Evolutionary conservation across 108 stramenopile species (phyloP).

Genomic region (Tribonema minus): DNA sequence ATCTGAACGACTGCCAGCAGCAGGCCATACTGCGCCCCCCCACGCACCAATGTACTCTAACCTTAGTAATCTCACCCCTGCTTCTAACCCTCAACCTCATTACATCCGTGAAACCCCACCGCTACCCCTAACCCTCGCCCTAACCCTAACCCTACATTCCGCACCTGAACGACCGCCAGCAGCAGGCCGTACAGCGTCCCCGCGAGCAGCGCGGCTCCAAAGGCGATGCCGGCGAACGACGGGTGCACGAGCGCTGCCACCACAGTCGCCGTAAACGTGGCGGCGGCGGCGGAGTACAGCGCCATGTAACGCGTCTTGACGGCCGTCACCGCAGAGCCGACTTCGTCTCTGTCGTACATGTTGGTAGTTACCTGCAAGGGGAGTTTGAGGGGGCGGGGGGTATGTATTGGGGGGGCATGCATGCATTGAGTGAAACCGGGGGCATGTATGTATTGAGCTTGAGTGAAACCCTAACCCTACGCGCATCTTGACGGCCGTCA

Average conservation of each 20-base stretch:
- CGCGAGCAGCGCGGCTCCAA: neutral
- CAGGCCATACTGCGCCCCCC: neutral
- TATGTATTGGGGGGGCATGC: too few relatives aligned
- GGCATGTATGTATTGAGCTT: too few relatives aligned
- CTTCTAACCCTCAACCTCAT: neutral
- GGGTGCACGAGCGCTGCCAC: conserved; percentile 21
- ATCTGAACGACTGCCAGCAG: too few relatives aligned
- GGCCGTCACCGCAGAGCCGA: conserved; percentile 29
- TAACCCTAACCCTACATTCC: neutral
- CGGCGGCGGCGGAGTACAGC: conserved; percentile 8
- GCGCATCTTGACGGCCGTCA: conserved; percentile 15
- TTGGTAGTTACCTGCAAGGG: conserved; percentile 9
- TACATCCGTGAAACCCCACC: neutral
- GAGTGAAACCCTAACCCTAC: neutral
- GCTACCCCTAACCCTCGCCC: neutral
- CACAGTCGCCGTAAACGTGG: conserved; percentile 21
- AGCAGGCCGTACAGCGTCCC: conserved; percentile 28
- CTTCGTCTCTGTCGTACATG: conserved; percentile 33
- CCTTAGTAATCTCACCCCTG: neutral
- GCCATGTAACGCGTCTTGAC: conserved; percentile 13
- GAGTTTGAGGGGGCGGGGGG: too few relatives aligned
- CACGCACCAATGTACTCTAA: neutral
- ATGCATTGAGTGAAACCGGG: too few relatives aligned
- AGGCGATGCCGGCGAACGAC: neutral
- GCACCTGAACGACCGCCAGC: conserved; percentile 17